Conservation (phyloP, 345 rosid genomes). For the Ailanthus altissimus region DNA sequence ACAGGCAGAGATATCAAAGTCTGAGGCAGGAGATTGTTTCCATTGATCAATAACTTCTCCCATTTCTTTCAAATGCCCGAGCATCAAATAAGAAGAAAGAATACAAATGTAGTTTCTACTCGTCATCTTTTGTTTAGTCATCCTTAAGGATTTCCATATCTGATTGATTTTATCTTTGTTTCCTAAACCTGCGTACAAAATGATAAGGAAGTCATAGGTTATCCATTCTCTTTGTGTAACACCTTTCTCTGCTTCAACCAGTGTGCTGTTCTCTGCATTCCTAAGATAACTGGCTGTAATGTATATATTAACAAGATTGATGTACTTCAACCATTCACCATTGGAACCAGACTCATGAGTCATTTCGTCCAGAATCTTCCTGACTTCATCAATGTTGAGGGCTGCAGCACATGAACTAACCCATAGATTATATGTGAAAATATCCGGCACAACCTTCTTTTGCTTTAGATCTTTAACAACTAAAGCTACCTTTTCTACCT, state of each 20-base stretch:
- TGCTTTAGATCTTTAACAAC: constrained; percentile 59
- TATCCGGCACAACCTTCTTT: constrained; percentile 62
- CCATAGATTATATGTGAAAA: constrained; percentile 88
- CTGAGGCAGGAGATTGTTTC: constrained; percentile 67
- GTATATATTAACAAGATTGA: constrained; percentile 53
- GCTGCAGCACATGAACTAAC: constrained; percentile 83
- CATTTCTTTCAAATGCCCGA: constrained; percentile 67
- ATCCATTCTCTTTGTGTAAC: constrained; percentile 86
- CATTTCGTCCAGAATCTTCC: constrained; percentile 75
- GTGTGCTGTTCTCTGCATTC: constrained; percentile 42
- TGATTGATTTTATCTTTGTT: constrained; percentile 77
- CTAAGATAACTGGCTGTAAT: constrained; percentile 51
- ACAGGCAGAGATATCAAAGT: constrained; percentile 60
- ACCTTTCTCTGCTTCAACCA: constrained; percentile 61
- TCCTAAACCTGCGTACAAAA: constrained; percentile 69
- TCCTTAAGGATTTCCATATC: constrained; percentile 84
- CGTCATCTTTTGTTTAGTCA: constrained; percentile 86
- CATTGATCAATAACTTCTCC: constrained; percentile 77
- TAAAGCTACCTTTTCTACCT: constrained; percentile 68
- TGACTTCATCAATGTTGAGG: constrained; percentile 53
- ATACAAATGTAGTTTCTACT: constrained; percentile 75
- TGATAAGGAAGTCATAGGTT: constrained; percentile 80
- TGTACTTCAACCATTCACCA: constrained; percentile 65
- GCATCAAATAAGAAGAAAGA: constrained; percentile 72
- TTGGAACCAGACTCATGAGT: constrained; percentile 38